Percentiles rank a stretch among this genome's conserved stretches.
Evolutionary conservation across 176 grass and related monocot species (phyloP).

Genomic region (Secale cereale): DNA sequence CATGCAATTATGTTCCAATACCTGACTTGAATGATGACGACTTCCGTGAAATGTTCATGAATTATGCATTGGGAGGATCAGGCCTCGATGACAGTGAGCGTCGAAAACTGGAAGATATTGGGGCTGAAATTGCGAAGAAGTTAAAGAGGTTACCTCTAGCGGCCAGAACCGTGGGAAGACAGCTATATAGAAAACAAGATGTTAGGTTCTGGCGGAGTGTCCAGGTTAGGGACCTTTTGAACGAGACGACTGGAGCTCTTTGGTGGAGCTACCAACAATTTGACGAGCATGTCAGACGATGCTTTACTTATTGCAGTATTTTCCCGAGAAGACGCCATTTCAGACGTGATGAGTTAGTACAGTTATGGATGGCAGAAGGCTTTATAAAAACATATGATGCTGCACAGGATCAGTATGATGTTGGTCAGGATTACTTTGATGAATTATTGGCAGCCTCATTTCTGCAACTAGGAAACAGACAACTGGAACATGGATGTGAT

Average conservation of each 20-base stretch:
- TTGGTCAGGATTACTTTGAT: background rate
- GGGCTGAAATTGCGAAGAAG: slow-evolving; percentile 14
- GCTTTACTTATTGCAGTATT: slow-evolving; percentile 34
- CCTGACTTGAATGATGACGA: background rate
- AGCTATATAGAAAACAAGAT: background rate
- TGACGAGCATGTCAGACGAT: background rate
- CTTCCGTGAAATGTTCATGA: slow-evolving; percentile 12
- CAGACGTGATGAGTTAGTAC: background rate
- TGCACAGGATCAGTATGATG: background rate
- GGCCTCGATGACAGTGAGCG: background rate
- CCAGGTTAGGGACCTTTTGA: background rate
- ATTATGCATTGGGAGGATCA: background rate
- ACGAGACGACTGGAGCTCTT: background rate
- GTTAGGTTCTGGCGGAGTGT: background rate
- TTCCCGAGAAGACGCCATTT: slow-evolving; percentile 12
- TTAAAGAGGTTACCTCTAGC: background rate
- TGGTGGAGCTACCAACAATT: slow-evolving; percentile 35
- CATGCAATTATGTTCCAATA: background rate
- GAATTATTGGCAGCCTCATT: slow-evolving; percentile 28
- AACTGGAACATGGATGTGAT: background rate
- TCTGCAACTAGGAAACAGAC: background rate
- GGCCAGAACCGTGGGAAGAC: background rate
- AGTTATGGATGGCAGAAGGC: slow-evolving; percentile 34
- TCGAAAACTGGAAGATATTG: background rate
- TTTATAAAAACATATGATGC: slow-evolving; percentile 6